Evolutionary conservation across 768 basidiomycete genomes (phyloP), one percentile per base, ranked within the genome.

Genomic region (Pleurotus sapidus): DNA sequence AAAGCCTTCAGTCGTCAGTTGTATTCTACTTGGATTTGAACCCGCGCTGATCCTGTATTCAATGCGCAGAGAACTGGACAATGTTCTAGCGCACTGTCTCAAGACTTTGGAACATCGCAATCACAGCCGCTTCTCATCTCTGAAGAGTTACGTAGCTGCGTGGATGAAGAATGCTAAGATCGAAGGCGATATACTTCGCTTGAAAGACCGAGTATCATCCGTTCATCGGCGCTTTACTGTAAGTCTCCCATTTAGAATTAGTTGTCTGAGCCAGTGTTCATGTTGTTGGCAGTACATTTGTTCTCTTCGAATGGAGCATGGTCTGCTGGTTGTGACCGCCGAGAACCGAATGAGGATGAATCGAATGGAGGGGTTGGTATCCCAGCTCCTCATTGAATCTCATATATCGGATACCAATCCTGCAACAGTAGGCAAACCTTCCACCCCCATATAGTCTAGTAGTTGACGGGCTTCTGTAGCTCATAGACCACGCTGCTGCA

Each of bases 141-240:
- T 49, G 5, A 49, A 49, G 25, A 25, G 49, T 17, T 49, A 30
- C 30, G 24, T 49, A 15, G 24, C 49, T 5, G 27, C 27, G 27
- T 49, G 49, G 49, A 25, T 49, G 15, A 49, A 49, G 30, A 49
- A n/a, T 15, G 23, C 27, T 34, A n/a, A 49, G 49, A 49, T 49
- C 1, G 49, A 49, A n/a, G 30, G 15, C 20, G 49, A 49, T 30
- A 49, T 49, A 15, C 4, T 20, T 8, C 49, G 49, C 20, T 34
- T 49, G 15, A 49, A 49, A 49, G 49, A 49, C 25, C 49, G 37
- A 30, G 49, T 49, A 15, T 15, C 49, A 14, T 49, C 49, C 5
- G 27, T 49, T 23, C 49, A 49, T 30, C 20, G 49, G 20, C 15
- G 49, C n/a, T 49, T 49, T 20, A 49, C 49, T 15, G 49, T 49